These are phyloP conservation scores for Phytophthora ramorum DNA, from an alignment of 352 stramenopile genomes.

Conservation along the genomic window DNA sequence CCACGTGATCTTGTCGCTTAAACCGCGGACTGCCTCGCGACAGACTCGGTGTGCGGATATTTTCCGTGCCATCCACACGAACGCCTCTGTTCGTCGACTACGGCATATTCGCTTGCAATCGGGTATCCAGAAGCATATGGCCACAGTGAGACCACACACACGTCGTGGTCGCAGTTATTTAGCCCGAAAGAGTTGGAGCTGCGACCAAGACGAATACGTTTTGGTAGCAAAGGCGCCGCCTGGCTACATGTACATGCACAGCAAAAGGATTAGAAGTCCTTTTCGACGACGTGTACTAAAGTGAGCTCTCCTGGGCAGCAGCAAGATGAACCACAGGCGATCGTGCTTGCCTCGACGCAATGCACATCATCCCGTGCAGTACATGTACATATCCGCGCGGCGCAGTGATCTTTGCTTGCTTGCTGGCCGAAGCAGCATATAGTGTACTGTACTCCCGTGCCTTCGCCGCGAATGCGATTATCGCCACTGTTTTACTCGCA, in stretches of 20 bases:
- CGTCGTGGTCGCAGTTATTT: no score
- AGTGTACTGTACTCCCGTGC: no score
- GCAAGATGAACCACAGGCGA: not conserved
- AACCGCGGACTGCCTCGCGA: slow-evolving; percentile 3
- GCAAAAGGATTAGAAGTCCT: slow-evolving; percentile 13
- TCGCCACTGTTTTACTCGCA: not conserved
- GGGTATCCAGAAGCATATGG: no score
- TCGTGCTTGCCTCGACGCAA: not conserved
- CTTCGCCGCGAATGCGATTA: slow-evolving; percentile 5
- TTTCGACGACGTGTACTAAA: not conserved
- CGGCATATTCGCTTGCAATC: no score
- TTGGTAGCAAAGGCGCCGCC: not conserved
- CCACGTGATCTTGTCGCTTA: slow-evolving; percentile 3
- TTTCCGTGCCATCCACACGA: not conserved
- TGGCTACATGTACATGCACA: not conserved
- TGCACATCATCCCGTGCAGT: not conserved
- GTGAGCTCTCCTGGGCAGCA: no score
- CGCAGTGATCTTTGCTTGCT: not conserved
- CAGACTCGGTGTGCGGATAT: not conserved
- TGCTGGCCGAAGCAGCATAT: not conserved
- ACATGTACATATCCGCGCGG: not conserved
- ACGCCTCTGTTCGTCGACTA: no score
- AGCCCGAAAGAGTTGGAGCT: not conserved
- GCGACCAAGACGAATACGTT: slow-evolving; percentile 9
- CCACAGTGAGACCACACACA: no score